Conservation (phyloP, 768 basidiomycete species). For the Termitomyces sp. region DNA sequence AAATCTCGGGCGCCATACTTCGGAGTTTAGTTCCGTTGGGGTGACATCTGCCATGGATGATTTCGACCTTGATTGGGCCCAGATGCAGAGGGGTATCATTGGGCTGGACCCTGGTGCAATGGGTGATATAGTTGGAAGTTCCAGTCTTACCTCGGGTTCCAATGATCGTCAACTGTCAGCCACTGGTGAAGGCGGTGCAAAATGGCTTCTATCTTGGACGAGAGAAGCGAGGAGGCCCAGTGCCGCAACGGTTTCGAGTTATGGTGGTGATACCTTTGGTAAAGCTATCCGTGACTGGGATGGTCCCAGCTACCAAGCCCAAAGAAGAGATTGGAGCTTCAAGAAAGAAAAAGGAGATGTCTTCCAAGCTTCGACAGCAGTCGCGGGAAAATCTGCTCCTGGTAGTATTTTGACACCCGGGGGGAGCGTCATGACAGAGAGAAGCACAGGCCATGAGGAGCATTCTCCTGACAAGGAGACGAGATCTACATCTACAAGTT, state of each 20-base stretch:
- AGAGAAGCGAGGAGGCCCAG: conserved; percentile 33
- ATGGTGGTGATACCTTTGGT: conserved; percentile 36
- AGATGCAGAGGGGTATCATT: conserved; percentile 29
- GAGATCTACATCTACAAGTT: conserved; percentile 20
- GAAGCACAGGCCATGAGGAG: conserved; percentile 5
- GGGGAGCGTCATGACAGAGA: conserved; percentile 22
- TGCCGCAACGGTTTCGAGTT: conserved; percentile 33
- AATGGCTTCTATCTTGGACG: conserved; percentile 16
- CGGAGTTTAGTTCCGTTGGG: neutral
- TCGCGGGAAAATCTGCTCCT: conserved; percentile 17
- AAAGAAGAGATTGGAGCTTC: conserved; percentile 54
- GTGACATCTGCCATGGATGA: conserved; percentile 24
- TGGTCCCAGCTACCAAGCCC: conserved; percentile 38
- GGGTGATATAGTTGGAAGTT: conserved; percentile 19
- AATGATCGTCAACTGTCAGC: conserved; percentile 13
- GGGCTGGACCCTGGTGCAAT: conserved; percentile 21
- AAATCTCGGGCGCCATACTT: neutral
- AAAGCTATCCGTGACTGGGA: conserved; percentile 33
- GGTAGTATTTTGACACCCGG: conserved; percentile 23
- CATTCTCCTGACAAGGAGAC: conserved; percentile 11
- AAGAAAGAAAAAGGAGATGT: conserved; percentile 43
- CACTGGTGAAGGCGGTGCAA: conserved; percentile 3
- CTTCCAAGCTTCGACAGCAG: conserved; percentile 2
- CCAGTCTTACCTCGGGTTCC: conserved; percentile 4
- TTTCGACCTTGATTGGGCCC: conserved; percentile 36